phyloP scores from a whole-genome alignment of 2,329 filamentous ascomycete genomes.

The Arthrobotrys sinensis region DNA sequence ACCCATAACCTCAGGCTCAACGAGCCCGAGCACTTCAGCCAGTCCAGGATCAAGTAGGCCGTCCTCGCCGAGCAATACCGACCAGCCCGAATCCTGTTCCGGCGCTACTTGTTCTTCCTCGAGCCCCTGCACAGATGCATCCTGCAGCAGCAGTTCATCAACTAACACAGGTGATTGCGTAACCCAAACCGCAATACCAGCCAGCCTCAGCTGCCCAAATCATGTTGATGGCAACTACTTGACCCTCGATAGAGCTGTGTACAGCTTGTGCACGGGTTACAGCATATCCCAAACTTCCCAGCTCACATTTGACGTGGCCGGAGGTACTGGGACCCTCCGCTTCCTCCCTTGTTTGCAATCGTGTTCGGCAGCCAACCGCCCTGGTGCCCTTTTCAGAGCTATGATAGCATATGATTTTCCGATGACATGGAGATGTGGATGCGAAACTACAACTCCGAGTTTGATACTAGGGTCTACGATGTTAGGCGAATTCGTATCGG shows the following conservation, averaged over 20 bases:
- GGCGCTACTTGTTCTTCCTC: conserved; percentile 1
- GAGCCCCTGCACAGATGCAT: not conserved
- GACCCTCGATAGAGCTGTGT: conserved; percentile 18
- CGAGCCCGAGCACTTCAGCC: not conserved
- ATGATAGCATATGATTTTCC: not conserved
- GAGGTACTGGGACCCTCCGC: not conserved
- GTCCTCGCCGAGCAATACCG: conserved; percentile 18
- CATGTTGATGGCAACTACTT: not conserved
- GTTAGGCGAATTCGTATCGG: not conserved
- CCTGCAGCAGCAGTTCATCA: not conserved
- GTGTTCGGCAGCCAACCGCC: not conserved
- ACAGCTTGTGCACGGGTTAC: conserved; percentile 29
- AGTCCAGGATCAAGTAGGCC: conserved; percentile 13
- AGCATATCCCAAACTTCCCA: not conserved
- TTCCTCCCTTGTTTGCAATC: conserved; percentile 22
- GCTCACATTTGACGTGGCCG: not conserved
- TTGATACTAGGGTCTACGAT: not conserved
- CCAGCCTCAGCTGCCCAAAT: conserved; percentile 1
- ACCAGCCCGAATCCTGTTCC: not conserved
- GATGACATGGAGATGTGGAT: conserved; percentile 2
- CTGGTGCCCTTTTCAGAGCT: conserved; percentile 2
- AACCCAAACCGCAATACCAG: not conserved
- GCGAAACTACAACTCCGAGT: not conserved
- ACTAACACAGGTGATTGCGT: not conserved
- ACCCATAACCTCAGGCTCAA: not conserved